Percentiles rank a stretch among this genome's conserved stretches.
These are phyloP conservation scores for Populus trichocarpa DNA, from an alignment of 441 rosid species.

Conservation along the genomic window DNA sequence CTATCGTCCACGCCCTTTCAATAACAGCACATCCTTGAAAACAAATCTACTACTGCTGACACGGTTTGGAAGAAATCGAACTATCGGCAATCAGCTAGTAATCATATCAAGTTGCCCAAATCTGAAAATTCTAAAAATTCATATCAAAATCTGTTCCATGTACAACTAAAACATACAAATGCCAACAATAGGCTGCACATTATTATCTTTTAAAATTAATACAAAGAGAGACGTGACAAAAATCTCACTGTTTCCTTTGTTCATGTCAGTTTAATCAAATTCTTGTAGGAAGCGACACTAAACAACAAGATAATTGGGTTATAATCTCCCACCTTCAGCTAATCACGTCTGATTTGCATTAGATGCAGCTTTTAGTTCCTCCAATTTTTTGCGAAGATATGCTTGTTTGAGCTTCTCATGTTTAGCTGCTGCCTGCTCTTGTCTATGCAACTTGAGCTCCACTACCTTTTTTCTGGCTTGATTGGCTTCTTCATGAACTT, in stretches of 20 bases:
- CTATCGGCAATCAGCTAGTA: background rate
- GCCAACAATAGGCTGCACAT: background rate
- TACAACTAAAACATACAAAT: background rate
- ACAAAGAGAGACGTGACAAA: background rate
- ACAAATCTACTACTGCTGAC: background rate
- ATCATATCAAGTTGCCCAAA: background rate
- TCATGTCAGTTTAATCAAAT: background rate
- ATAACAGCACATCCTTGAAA: background rate
- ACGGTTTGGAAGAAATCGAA: background rate
- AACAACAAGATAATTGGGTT: background rate
- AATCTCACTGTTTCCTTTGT: background rate
- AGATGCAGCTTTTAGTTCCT: constrained; percentile 68
- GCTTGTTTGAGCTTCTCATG: constrained; percentile 82
- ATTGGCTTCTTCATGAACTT: constrained; percentile 88
- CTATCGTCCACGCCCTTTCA: no score
- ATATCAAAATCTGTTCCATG: background rate
- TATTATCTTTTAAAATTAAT: background rate
- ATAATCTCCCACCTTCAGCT: background rate
- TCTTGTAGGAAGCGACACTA: background rate
- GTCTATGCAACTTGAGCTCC: constrained; percentile 65
- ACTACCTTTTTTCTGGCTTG: constrained; percentile 74
- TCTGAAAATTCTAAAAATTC: background rate
- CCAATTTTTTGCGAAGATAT: constrained; percentile 74
- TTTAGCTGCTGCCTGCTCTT: constrained; percentile 67
- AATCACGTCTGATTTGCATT: constrained; percentile 26